Conservation (phyloP, 2,329 filamentous ascomycete species). For the Tolypocladium paradoxum region DNA sequence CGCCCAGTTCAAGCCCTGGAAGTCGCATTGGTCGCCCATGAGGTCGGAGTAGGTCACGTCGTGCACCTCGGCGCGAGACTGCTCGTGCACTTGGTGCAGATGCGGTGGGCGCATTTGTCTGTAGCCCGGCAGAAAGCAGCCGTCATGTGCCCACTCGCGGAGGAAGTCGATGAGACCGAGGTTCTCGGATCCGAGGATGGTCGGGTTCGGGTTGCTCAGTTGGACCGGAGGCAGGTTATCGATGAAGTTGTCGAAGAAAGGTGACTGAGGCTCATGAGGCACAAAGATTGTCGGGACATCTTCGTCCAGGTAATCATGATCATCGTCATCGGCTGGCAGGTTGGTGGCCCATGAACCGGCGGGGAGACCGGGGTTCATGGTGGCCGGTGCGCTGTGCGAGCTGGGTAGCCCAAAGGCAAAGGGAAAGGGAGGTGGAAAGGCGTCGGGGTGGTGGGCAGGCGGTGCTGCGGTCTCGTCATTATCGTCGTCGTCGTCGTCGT, state of each 20-base stretch:
- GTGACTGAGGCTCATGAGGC: background rate
- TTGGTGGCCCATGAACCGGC: background rate
- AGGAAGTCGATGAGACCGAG: conserved; percentile 39
- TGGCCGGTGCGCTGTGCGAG: background rate
- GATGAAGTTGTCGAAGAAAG: background rate
- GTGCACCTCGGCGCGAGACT: conserved; percentile 10
- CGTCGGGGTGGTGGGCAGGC: background rate
- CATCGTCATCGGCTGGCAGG: background rate
- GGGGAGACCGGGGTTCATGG: background rate
- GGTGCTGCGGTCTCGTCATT: background rate
- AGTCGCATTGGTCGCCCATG: conserved; percentile 42
- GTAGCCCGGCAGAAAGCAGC: conserved; percentile 12
- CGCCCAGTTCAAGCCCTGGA: conserved; percentile 50
- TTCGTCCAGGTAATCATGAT: background rate
- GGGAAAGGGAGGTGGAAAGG: background rate
- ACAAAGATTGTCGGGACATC: background rate
- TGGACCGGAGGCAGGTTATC: conserved; percentile 8
- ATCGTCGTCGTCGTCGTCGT: background rate
- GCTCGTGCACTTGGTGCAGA: conserved; percentile 20
- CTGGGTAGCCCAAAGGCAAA: background rate
- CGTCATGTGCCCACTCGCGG: conserved; percentile 32
- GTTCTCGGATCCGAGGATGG: conserved; percentile 37
- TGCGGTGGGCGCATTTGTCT: conserved; percentile 13
- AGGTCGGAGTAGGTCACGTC: conserved; percentile 34
- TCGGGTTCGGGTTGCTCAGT: conserved; percentile 22